A percentile compares a stretch with the other conserved stretches of the same genome.
phyloP scores from a whole-genome alignment of 2,329 filamentous ascomycete species.

The Mycogone perniciosa region DNA sequence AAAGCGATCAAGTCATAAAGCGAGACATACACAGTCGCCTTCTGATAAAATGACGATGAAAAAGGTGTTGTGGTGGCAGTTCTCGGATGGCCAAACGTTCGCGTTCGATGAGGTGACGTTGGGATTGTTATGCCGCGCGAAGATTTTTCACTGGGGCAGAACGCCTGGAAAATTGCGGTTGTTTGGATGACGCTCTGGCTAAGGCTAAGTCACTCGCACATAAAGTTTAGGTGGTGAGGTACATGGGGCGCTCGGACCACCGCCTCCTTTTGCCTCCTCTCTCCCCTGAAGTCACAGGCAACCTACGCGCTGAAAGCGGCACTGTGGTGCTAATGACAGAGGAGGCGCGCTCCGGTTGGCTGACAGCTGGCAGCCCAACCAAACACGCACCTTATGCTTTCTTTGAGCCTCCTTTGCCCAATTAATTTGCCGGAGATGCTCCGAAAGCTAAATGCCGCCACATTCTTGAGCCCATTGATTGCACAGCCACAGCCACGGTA shows the following conservation, averaged over 20 bases:
- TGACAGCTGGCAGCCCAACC: slow-evolving; percentile 3
- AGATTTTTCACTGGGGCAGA: slow-evolving; percentile 45
- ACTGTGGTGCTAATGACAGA: slow-evolving; percentile 5
- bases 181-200: slow-evolving; percentile 22
- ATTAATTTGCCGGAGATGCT: background rate
- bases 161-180: slow-evolving; percentile 19
- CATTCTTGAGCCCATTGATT: background rate
- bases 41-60: slow-evolving; percentile 45
- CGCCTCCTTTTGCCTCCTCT: slow-evolving; percentile 26
- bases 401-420: background rate
- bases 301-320: slow-evolving; percentile 11
- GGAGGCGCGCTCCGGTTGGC: slow-evolving; percentile 13
- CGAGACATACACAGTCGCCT: slow-evolving; percentile 47
- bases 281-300: slow-evolving; percentile 12
- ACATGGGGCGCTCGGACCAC: slow-evolving; percentile 26
- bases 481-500: background rate
- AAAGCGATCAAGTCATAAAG: slow-evolving; percentile 59
- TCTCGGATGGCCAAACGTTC: slow-evolving; percentile 49
- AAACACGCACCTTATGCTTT: background rate
- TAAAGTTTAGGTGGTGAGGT: slow-evolving; percentile 18
- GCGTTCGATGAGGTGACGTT: slow-evolving; percentile 50
- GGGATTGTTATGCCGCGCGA: slow-evolving; percentile 48
- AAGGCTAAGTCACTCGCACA: slow-evolving; percentile 21
- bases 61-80: slow-evolving; percentile 41
- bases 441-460: background rate